phyloP scores from a whole-genome alignment of 2,329 filamentous ascomycete species.

The Pseudocercospora eumusae region DNA sequence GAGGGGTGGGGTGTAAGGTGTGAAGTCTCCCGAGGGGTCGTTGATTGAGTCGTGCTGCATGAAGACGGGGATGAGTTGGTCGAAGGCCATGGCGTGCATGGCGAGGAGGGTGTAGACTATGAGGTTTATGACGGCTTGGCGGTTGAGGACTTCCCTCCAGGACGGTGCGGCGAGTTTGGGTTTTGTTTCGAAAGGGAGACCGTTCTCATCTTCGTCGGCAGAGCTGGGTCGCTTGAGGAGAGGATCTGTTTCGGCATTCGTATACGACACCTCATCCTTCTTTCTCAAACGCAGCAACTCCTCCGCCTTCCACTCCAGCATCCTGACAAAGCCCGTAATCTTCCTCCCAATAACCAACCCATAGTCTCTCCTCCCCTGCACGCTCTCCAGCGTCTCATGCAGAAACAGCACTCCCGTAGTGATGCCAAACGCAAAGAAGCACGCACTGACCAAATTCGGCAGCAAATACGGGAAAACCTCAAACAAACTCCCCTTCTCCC shows the following conservation, averaged over 20 bases:
- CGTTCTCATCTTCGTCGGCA: conserved; percentile 28
- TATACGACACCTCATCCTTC: conserved; percentile 2
- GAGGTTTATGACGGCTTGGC: conserved; percentile 74
- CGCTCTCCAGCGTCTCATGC: conserved; percentile 77
- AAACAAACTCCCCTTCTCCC: conserved; percentile 62
- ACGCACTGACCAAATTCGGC: conserved; percentile 76
- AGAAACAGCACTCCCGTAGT: conserved; percentile 75
- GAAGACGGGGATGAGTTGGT: conserved; percentile 70
- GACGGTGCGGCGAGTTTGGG: conserved; percentile 40
- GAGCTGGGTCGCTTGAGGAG: conserved; percentile 28
- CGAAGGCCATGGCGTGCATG: conserved; percentile 32
- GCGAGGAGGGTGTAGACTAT: conserved; percentile 72
- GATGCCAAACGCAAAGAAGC: conserved; percentile 77
- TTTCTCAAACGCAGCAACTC: conserved; percentile 19
- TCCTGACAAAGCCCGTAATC: conserved; percentile 48
- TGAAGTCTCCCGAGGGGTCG: conserved; percentile 41
- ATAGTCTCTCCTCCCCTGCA: conserved; percentile 69
- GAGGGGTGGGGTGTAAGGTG: conserved; percentile 59
- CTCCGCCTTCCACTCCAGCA: conserved; percentile 22
- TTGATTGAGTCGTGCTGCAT: conserved; percentile 66
- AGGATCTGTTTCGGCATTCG: conserved; percentile 31
- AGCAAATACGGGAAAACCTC: conserved; percentile 77
- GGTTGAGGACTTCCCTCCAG: conserved; percentile 68
- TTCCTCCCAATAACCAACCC: conserved; percentile 72
- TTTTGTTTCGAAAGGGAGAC: conserved; percentile 21